phyloP scores from a whole-genome alignment of 1,284 basidiomycete species.

The Earliella scabrosa region DNA sequence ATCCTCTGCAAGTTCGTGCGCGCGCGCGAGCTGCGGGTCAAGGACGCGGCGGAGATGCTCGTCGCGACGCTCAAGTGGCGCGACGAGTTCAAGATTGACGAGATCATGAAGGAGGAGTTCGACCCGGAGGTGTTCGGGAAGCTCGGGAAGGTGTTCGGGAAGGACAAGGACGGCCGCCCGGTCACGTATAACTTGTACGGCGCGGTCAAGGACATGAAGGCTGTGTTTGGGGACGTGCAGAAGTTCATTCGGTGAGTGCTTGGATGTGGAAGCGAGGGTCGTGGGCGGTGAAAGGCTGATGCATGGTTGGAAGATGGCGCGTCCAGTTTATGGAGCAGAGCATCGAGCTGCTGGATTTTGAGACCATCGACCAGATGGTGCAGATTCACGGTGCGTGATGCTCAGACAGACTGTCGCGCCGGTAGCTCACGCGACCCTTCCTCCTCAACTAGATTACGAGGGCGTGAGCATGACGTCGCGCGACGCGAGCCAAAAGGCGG shows the following conservation, averaged over 20 bases:
- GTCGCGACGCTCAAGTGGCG: conserved; percentile 75
- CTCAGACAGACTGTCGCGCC: neutral
- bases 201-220: conserved; percentile 61
- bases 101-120: conserved; percentile 63
- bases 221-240: conserved; percentile 71
- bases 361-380: conserved; percentile 71
- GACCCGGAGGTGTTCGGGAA: conserved; percentile 67
- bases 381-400: conserved; percentile 67
- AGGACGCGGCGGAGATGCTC: conserved; percentile 70
- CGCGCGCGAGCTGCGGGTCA: conserved; percentile 67
- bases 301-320: conserved; percentile 79
- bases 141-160: conserved; percentile 67
- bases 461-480: conserved; percentile 62
- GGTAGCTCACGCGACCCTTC: neutral
- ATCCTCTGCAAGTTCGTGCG: conserved; percentile 75
- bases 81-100: conserved; percentile 67
- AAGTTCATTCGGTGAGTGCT: conserved; percentile 66
- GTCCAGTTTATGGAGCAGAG: conserved; percentile 75
- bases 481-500: conserved; percentile 75
- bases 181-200: conserved; percentile 79
- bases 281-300: too few relatives aligned
- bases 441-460: conserved; percentile 61
- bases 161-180: conserved; percentile 69
- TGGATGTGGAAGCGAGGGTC: too few relatives aligned
- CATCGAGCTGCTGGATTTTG: conserved; percentile 68